Evolutionary conservation across 495 filamentous ascomycete species (phyloP).

Genomic region (Podospora didyma): DNA sequence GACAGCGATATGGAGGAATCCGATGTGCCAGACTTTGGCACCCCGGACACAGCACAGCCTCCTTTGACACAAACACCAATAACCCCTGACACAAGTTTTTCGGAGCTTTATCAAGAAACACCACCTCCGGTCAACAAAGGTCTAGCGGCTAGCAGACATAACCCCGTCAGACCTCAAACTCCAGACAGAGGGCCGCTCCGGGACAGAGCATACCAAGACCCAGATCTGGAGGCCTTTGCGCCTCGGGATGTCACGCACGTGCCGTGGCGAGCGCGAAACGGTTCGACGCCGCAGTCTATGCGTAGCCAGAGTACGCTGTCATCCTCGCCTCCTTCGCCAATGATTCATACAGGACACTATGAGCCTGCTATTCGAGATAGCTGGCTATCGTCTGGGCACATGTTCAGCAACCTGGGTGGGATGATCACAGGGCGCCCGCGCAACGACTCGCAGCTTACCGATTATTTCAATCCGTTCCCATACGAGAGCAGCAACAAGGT

Average conservation of each 20-base stretch:
- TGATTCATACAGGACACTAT: neutral
- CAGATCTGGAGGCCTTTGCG: neutral
- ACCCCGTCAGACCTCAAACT: conserved; percentile 14
- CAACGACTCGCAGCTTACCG: neutral
- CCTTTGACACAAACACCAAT: neutral
- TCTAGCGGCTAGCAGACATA: neutral
- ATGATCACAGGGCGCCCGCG: neutral
- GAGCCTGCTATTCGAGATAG: conserved; percentile 4
- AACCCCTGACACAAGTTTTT: neutral
- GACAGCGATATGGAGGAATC: no score
- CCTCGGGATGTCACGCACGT: conserved; percentile 1
- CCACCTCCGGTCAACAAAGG: neutral
- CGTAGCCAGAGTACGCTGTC: conserved; percentile 7
- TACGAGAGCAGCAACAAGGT: neutral
- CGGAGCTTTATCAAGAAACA: neutral
- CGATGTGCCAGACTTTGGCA: neutral
- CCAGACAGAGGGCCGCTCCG: neutral
- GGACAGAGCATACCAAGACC: neutral
- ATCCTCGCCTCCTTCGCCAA: conserved; percentile 1
- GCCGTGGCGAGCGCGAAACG: conserved; percentile 10
- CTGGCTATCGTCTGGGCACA: neutral
- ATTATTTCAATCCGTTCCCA: neutral
- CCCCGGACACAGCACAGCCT: neutral
- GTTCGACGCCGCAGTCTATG: conserved; percentile 7
- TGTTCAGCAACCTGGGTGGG: neutral